Percentiles rank a stretch among this genome's conserved stretches.
These are phyloP conservation scores for Colletotrichum simmondsii DNA, from an alignment of 2,329 filamentous ascomycete genomes.

Conservation along the genomic window DNA sequence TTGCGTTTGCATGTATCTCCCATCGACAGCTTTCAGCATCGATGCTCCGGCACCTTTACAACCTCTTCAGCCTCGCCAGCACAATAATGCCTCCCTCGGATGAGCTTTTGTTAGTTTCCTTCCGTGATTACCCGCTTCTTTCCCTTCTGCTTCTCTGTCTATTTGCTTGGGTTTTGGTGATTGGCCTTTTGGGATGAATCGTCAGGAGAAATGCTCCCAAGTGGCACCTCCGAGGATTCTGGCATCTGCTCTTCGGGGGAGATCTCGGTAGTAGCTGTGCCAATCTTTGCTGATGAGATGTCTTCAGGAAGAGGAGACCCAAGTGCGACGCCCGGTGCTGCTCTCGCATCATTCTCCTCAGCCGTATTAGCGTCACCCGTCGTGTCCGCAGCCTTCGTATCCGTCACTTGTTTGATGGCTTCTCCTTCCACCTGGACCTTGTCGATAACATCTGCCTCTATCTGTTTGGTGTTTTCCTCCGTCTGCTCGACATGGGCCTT, in stretches of 20 bases:
- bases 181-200: neutral
- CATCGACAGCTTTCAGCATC: neutral
- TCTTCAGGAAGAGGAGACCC: neutral
- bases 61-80: neutral
- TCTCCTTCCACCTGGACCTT: neutral
- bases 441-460: neutral
- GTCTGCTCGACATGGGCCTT: slow-evolving; percentile 14
- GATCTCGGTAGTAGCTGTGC: neutral
- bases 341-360: neutral
- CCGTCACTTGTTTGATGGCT: neutral
- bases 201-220: neutral
- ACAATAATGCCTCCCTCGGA: neutral
- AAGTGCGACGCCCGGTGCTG: neutral
- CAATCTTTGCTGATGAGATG: neutral
- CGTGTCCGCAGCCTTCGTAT: neutral
- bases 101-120: neutral
- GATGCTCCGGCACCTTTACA: neutral
- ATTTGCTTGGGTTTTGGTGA: neutral
- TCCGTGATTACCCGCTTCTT: neutral
- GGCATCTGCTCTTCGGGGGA: neutral
- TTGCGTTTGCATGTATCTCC: neutral
- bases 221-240: neutral
- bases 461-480: neutral
- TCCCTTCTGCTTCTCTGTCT: neutral
- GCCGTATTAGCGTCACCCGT: neutral